Base-by-base conservation (phyloP, 768 basidiomycete species). In the Mycena leptocephala region DNA sequence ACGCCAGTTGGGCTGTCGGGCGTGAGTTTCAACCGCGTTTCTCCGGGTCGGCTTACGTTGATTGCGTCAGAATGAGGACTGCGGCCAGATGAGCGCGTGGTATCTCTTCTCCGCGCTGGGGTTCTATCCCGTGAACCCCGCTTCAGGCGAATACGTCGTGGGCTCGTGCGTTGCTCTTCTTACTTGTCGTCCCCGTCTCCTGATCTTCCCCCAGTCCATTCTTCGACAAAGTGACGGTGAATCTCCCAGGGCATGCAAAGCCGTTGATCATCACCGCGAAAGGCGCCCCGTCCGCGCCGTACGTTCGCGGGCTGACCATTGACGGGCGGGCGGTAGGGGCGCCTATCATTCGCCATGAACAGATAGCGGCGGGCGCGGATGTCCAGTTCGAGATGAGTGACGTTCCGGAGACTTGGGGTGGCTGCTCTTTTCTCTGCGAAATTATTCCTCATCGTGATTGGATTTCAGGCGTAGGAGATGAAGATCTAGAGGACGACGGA, bases 61-160 rank as follows among this genome's bases (percentile, higher is more conserved):
- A 56, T 64, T 8, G 10, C 68, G 13, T 69, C 74, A 95, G 93
- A 97, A 96, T 79, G 95, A 97, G 82, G 95, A 97, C 80, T 96
- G 95, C 77, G 95, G 95, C 1, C 95, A 97, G 82, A 96, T 96
- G 95, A 95, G 94, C 79, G 94, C 95, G 0, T 96, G 95, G 95
- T 96, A 93, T 79, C 88, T 96, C 18, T 96, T 95, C 85, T 93
- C 92, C 63, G 92, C 95, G 0, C 88, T 97, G 83, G 95, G 95
- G 1, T 95, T 96, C 83, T 96, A 96, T 79, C 95, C 95, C 43
- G 95, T 96, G 48, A 93, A 96, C 80, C 95, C 95, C 0, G 93
- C 93, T 0, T 94, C 93, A 0, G 92, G 90, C 2, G 90, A 92
- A 79, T 96, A 96, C 75, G 87, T 95, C 70, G 87, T 97, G 58